These are phyloP conservation scores for Apiotrichum sp. DNA, from an alignment of 1,284 basidiomycete species.

Conservation along the genomic window DNA sequence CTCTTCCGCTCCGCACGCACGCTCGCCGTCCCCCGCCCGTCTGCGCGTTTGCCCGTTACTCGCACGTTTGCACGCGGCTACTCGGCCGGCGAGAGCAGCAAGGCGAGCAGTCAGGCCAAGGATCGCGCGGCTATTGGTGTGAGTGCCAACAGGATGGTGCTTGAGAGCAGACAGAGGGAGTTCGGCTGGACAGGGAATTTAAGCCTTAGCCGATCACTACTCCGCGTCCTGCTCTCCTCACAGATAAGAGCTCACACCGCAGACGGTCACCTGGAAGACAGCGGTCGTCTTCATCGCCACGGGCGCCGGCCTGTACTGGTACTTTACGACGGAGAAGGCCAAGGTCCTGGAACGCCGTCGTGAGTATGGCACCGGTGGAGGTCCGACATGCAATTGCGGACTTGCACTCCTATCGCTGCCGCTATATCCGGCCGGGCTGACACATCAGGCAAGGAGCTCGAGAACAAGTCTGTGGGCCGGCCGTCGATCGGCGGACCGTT, in stretches of 20 bases:
- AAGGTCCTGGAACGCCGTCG: slow-evolving; percentile 68
- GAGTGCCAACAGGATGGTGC: no score
- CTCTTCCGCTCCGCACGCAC: neutral
- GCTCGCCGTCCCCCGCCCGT: neutral
- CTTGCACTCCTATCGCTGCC: no score
- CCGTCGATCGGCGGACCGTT: slow-evolving; percentile 89
- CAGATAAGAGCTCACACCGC: neutral
- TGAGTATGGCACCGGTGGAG: slow-evolving; percentile 39
- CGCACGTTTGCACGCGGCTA: neutral
- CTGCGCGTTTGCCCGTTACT: neutral
- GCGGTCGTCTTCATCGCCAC: slow-evolving; percentile 76
- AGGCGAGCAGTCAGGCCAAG: slow-evolving; percentile 8
- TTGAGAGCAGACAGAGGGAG: no score
- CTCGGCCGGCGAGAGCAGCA: neutral
- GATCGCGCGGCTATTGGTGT: slow-evolving; percentile 25
- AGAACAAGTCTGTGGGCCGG: slow-evolving; percentile 52
- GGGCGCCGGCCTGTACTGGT: slow-evolving; percentile 74
- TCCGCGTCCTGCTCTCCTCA: no score
- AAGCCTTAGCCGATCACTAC: no score
- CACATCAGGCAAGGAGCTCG: slow-evolving; percentile 59
- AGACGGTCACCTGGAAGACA: slow-evolving; percentile 84
- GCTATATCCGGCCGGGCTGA: no score
- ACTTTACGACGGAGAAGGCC: slow-evolving; percentile 83
- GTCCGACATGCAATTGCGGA: neutral
- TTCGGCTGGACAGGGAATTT: no score